Conservation (phyloP, 495 filamentous ascomycete genomes). For the Stereocaulon alpinum region DNA sequence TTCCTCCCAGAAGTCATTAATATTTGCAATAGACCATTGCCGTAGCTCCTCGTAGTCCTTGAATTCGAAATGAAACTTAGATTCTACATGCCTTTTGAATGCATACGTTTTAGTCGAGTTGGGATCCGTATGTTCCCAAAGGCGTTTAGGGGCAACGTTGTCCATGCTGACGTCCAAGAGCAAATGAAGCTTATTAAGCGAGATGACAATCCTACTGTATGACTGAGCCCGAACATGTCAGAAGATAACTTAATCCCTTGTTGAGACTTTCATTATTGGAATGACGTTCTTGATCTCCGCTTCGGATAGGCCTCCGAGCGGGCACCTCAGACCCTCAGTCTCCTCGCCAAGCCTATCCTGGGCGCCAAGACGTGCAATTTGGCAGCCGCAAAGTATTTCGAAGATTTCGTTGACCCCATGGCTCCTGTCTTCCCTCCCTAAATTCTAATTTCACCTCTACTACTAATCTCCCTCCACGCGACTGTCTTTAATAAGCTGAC, state of each 20-base stretch:
- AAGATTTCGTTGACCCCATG: background rate
- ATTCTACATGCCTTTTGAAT: constrained; percentile 58
- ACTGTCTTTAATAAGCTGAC: background rate
- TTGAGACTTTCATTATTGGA: background rate
- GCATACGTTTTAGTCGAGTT: constrained; percentile 55
- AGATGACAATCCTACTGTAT: background rate
- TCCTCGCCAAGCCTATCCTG: no score
- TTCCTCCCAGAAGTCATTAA: constrained; percentile 71
- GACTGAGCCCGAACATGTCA: background rate
- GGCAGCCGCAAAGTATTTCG: background rate
- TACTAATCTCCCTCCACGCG: constrained; percentile 4
- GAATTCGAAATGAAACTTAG: constrained; percentile 53
- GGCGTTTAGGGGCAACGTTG: constrained; percentile 30
- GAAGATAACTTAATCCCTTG: background rate
- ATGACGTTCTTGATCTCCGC: no score
- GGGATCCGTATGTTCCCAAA: constrained; percentile 66
- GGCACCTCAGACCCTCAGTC: no score
- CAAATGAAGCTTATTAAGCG: background rate
- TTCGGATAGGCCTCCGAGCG: no score
- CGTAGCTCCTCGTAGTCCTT: constrained; percentile 59
- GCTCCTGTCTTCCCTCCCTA: background rate
- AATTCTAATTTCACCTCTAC: background rate
- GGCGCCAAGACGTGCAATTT: constrained; percentile 6
- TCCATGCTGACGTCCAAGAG: background rate
- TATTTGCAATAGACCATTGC: constrained; percentile 72